These are phyloP conservation scores for Boletellus emodensis DNA, from an alignment of 768 basidiomycete genomes.

Conservation along the genomic window DNA sequence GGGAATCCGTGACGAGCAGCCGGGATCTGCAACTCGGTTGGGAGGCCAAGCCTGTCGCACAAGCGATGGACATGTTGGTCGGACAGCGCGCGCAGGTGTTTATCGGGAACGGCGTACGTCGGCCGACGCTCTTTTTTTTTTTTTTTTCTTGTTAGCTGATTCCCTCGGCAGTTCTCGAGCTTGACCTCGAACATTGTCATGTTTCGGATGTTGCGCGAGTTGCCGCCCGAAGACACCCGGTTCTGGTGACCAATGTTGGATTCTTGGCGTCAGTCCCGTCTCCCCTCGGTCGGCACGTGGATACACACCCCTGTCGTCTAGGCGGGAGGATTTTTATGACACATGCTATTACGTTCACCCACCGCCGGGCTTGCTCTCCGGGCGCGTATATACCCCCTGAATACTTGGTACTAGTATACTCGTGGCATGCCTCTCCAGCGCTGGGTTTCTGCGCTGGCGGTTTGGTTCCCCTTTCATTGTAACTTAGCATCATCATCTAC, in stretches of 20 bases:
- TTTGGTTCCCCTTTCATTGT: too few relatives aligned
- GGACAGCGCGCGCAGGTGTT: slow-evolving; percentile 61
- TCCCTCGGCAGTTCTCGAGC: slow-evolving; percentile 40
- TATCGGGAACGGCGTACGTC: slow-evolving; percentile 67
- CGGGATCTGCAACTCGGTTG: slow-evolving; percentile 48
- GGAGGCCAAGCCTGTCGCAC: slow-evolving; percentile 55
- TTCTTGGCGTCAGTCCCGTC: too few relatives aligned
- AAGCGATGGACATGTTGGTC: slow-evolving; percentile 67
- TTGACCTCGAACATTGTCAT: slow-evolving; percentile 46
- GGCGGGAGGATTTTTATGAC: too few relatives aligned
- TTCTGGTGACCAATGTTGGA: slow-evolving; percentile 35
- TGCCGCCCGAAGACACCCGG: slow-evolving; percentile 35
- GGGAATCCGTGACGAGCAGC: slow-evolving; percentile 52
- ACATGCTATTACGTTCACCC: too few relatives aligned
- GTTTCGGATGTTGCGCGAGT: slow-evolving; percentile 37
- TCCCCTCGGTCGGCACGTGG: too few relatives aligned
- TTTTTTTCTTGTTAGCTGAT: background rate
- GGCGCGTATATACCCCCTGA: too few relatives aligned
- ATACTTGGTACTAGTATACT: too few relatives aligned
- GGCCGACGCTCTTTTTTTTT: background rate
- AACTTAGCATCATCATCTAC: too few relatives aligned
- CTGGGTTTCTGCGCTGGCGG: too few relatives aligned
- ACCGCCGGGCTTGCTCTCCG: too few relatives aligned
- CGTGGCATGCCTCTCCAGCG: too few relatives aligned
- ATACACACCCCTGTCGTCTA: too few relatives aligned